These are phyloP conservation scores for Saccharomycopsis oosterbeekiorum DNA, from an alignment of 805 yeast genomes.

Conservation along the genomic window DNA sequence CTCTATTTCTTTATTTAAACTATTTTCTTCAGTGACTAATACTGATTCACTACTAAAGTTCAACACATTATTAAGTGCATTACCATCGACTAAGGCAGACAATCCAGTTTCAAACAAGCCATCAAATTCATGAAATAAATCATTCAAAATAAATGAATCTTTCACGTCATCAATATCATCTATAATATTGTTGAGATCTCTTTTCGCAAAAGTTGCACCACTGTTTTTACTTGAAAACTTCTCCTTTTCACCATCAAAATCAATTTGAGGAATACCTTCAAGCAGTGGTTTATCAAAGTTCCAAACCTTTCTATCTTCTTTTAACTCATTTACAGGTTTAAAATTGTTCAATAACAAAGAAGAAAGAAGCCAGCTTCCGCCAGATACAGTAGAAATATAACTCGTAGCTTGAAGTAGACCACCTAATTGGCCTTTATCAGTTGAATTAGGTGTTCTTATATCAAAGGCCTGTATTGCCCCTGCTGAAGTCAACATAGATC, in stretches of 20 bases:
- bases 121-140: conserved; percentile 1
- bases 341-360: conserved; percentile 34
- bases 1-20: background rate
- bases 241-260: conserved; percentile 24
- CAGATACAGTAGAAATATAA: conserved; percentile 58
- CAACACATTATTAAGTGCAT: background rate
- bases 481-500: conserved; percentile 52
- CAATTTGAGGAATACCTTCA: conserved; percentile 49
- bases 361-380: conserved; percentile 65
- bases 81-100: background rate
- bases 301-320: conserved; percentile 33
- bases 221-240: background rate
- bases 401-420: conserved; percentile 45
- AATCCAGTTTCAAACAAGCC: background rate
- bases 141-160: conserved; percentile 33
- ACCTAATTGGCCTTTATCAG: conserved; percentile 29
- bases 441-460: conserved; percentile 30
- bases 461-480: conserved; percentile 48
- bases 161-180: conserved; percentile 37
- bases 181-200: conserved; percentile 17
- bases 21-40: background rate
- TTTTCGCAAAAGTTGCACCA: conserved; percentile 7
- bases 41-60: background rate
- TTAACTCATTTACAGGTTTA: conserved; percentile 54
- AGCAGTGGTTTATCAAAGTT: conserved; percentile 30